A percentile compares a stretch with the other conserved stretches of the same genome.
These are phyloP conservation scores for Cryptococcus sp. DNA, from an alignment of 1,284 basidiomycete species.

Conservation along the genomic window DNA sequence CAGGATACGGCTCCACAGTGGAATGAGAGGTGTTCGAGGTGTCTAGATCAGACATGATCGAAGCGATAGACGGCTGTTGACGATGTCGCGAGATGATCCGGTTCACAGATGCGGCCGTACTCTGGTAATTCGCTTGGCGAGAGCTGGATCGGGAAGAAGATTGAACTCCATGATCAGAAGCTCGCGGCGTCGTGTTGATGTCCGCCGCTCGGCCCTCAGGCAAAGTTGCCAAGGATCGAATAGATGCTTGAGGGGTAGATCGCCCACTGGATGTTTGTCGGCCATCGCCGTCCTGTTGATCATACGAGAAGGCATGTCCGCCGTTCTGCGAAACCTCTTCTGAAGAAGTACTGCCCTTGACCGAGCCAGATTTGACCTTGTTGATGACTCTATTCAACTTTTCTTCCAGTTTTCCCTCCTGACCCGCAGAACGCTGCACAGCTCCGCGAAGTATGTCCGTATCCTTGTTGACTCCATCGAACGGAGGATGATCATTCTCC, in stretches of 20 bases:
- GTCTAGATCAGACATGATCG: conserved; percentile 42
- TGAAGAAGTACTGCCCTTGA: conserved; percentile 57
- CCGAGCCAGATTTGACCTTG: conserved; percentile 57
- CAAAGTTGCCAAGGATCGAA: conserved; percentile 8
- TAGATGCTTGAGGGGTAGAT: conserved; percentile 19
- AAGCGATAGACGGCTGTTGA: conserved; percentile 51
- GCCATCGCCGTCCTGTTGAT: background rate
- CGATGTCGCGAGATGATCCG: conserved; percentile 42
- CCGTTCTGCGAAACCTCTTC: background rate
- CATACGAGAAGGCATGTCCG: background rate
- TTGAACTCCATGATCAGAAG: conserved; percentile 1
- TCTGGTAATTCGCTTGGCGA: conserved; percentile 17
- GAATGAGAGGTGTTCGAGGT: conserved; percentile 17
- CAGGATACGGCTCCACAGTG: background rate
- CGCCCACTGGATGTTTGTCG: conserved; percentile 16
- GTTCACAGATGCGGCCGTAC: conserved; percentile 34
- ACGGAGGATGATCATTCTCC: conserved; percentile 41
- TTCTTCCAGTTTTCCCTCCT: conserved; percentile 63
- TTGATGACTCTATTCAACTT: conserved; percentile 75
- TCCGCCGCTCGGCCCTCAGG: conserved; percentile 21
- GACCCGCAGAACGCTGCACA: conserved; percentile 46
- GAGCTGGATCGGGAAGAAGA: conserved; percentile 7
- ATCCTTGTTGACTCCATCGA: conserved; percentile 1
- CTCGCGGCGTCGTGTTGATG: conserved; percentile 21
- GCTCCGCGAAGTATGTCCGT: conserved; percentile 64